These are phyloP conservation scores for Angophora floribunda DNA, from an alignment of 345 rosid genomes.

Conservation along the genomic window DNA sequence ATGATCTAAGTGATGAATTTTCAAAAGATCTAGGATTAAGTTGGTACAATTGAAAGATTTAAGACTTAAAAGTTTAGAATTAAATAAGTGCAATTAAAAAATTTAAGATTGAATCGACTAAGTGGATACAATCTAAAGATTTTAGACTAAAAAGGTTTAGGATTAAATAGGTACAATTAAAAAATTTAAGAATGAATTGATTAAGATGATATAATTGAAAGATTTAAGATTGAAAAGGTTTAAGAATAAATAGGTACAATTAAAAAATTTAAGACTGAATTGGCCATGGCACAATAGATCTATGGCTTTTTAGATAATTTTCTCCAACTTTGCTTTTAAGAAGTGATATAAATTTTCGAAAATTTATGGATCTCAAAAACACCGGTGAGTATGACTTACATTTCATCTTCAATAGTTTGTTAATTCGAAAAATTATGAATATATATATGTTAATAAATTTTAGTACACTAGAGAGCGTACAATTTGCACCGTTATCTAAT, in stretches of 20 bases:
- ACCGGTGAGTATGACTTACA: background rate
- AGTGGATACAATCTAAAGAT: too few species aligned
- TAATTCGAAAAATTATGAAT: background rate
- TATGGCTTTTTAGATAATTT: background rate
- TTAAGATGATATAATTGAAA: too few species aligned
- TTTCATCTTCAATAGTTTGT: background rate
- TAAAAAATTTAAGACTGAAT: too few species aligned
- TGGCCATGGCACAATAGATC: fast-evolving
- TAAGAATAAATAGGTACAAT: fast-evolving
- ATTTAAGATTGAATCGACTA: too few species aligned
- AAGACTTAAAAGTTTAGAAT: fast-evolving
- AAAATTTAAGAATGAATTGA: fast-evolving
- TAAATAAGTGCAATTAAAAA: fast-evolving
- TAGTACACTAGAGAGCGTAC: background rate
- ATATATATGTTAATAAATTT: background rate
- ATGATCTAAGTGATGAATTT: fast-evolving
- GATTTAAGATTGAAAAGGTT: too few species aligned
- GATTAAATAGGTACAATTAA: too few species aligned
- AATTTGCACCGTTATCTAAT: background rate
- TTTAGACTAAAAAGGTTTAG: too few species aligned
- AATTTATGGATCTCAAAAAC: background rate
- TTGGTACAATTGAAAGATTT: fast-evolving
- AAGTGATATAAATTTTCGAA: background rate
- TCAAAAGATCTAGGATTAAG: fast-evolving
- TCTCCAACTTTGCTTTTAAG: background rate